These are phyloP conservation scores for Sonneratia alba DNA, from an alignment of 345 rosid species.

Conservation along the genomic window DNA sequence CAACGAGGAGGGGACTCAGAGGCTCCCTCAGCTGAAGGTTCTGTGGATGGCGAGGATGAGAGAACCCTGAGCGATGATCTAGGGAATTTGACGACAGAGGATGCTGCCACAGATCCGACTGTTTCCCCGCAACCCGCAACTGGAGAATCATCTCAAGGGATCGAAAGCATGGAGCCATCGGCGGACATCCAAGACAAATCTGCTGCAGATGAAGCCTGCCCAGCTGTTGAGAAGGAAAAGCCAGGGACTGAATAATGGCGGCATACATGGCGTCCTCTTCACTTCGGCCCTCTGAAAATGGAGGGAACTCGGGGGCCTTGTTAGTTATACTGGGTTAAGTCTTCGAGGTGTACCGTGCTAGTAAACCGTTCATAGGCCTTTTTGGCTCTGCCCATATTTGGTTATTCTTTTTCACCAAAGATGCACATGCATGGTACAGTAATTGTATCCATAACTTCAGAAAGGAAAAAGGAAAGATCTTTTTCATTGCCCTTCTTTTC, in stretches of 20 bases:
- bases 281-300: too few relatives aligned
- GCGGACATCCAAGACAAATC: neutral
- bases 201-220: neutral
- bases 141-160: slow-evolving; percentile 8
- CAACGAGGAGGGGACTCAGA: slow-evolving; percentile 40
- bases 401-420: neutral
- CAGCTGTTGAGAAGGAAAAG: neutral
- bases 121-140: slow-evolving; percentile 5
- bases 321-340: neutral
- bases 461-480: neutral
- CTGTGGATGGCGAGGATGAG: slow-evolving; percentile 16
- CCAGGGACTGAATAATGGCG: neutral
- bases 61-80: slow-evolving; percentile 21
- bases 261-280: neutral
- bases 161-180: neutral
- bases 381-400: neutral
- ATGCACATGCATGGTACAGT: neutral
- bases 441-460: neutral
- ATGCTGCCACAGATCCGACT: slow-evolving; percentile 8
- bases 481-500: neutral
- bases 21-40: slow-evolving; percentile 14
- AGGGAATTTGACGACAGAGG: slow-evolving; percentile 19
- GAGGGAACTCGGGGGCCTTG: neutral
- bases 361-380: neutral
- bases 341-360: neutral